phyloP scores from a whole-genome alignment of 2,329 filamentous ascomycete species.

The Lasiodiplodia citricola region DNA sequence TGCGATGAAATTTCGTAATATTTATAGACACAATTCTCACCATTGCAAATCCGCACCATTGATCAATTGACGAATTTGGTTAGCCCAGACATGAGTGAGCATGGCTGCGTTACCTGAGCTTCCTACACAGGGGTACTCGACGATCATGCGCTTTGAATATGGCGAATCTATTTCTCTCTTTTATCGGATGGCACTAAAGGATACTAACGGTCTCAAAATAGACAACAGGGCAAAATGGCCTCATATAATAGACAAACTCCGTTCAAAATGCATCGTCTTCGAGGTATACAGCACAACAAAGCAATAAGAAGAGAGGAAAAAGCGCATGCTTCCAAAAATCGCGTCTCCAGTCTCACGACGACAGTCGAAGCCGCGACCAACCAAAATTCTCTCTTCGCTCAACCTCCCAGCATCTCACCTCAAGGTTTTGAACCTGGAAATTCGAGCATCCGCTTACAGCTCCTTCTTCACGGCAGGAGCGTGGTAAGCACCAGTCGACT shows the following conservation, averaged over 20 bases:
- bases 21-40: background rate
- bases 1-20: background rate
- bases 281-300: slow-evolving; percentile 13
- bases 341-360: background rate
- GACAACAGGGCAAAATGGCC: background rate
- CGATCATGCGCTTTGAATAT: background rate
- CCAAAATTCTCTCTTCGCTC: background rate
- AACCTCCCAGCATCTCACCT: background rate
- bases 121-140: no score
- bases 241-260: background rate
- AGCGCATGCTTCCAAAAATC: background rate
- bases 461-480: slow-evolving; percentile 22
- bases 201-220: background rate
- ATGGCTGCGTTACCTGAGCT: no score
- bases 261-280: slow-evolving; percentile 2
- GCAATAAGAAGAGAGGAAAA: background rate
- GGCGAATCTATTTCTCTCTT: background rate
- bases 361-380: background rate
- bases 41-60: background rate
- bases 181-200: background rate
- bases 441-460: background rate
- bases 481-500: slow-evolving; percentile 3
- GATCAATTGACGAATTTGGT: background rate
- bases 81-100: background rate
- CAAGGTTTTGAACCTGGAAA: background rate